Evolutionary conservation across 345 rosid genomes (phyloP), one percentile per base, ranked within the genome.

Genomic region (Euphorbia tirucalli): DNA sequence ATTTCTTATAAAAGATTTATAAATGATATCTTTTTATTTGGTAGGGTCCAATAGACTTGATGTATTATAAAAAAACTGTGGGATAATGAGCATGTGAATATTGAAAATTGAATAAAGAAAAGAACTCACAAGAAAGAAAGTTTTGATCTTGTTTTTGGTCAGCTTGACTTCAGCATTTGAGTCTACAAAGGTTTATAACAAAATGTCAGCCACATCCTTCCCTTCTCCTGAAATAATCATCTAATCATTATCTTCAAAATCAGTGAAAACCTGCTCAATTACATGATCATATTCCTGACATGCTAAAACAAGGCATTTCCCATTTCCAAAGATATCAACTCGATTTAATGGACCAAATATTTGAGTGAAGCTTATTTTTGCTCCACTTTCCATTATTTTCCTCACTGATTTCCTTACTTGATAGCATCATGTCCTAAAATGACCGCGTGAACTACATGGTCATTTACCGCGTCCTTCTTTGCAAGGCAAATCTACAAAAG

Each of bases 261-360:
- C 86, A 75, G 79, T 72, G 60, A 91, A 82, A 61, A 91, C 69
- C 77, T 61, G 77, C 78, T 89, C 91, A 69, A 88, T 63, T 6
- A 88, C 54, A 69, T 64, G n/a, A 35, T 89, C 93, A 66, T 72
- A 89, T 64, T 77, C 77, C 75, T 73, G 61, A 73, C 83, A 71
- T 0, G 83, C 86, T 13, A 82, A 79, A 66, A 68, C 74, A 14
- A 89, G 73, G 74, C 73, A 83, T 84, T 77, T 76, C 32, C 91
- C 90, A 11, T 81, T 85, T 39, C 94, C 86, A 0, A 87, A 89
- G 70, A 86, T 78, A 61, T 89, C 93, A 54, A 89, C 39, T 21
- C 80, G 60, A 69, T 76, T 86, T 44, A 89, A 64, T 10, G 91
- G 93, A 19, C 97, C 97, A 71, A 89, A 79, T 19, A 91, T 81